Percentiles rank a stretch among this genome's conserved stretches.
phyloP scores from a whole-genome alignment of 2,329 filamentous ascomycete genomes.

The Elsinoe australis region DNA sequence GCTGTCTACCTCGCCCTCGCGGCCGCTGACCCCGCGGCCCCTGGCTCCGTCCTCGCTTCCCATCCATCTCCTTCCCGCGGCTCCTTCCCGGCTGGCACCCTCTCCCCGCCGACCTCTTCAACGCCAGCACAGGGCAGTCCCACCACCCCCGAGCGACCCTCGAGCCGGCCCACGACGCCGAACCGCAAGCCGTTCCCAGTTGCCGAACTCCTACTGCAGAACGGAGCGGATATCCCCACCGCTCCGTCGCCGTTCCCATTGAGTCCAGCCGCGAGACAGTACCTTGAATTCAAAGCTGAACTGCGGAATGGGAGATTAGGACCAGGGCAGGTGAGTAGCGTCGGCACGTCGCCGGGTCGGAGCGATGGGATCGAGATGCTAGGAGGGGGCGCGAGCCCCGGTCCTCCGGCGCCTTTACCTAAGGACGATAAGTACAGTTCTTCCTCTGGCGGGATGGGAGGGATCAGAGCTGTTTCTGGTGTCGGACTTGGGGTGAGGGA shows the following conservation, averaged over 20 bases:
- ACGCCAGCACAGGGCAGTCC: constrained; percentile 33
- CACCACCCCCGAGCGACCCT: constrained; percentile 33
- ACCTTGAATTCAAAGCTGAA: constrained; percentile 69
- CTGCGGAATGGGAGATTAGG: constrained; percentile 34
- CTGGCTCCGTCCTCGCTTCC: constrained; percentile 42
- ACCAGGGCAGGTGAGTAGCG: not conserved
- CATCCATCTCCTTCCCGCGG: constrained; percentile 40
- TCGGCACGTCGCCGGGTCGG: constrained; percentile 19
- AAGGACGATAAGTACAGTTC: constrained; percentile 1
- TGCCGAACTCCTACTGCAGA: constrained; percentile 85
- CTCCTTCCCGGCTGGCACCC: constrained; percentile 20
- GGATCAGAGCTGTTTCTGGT: constrained; percentile 1
- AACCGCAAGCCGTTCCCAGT: constrained; percentile 63
- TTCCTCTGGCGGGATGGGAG: not conserved
- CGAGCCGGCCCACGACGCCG: constrained; percentile 36
- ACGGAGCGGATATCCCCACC: constrained; percentile 78
- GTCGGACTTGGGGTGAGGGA: not conserved
- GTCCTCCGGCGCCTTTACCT: constrained; percentile 8
- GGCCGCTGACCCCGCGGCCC: constrained; percentile 81
- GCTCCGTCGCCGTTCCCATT: constrained; percentile 74
- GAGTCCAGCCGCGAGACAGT: constrained; percentile 69
- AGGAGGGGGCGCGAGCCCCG: not conserved
- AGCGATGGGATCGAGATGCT: constrained; percentile 8
- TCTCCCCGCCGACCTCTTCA: constrained; percentile 24
- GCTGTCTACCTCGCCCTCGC: constrained; percentile 85